These are phyloP conservation scores for Cercospora sp. DNA, from an alignment of 2,329 filamentous ascomycete genomes.

Conservation along the genomic window DNA sequence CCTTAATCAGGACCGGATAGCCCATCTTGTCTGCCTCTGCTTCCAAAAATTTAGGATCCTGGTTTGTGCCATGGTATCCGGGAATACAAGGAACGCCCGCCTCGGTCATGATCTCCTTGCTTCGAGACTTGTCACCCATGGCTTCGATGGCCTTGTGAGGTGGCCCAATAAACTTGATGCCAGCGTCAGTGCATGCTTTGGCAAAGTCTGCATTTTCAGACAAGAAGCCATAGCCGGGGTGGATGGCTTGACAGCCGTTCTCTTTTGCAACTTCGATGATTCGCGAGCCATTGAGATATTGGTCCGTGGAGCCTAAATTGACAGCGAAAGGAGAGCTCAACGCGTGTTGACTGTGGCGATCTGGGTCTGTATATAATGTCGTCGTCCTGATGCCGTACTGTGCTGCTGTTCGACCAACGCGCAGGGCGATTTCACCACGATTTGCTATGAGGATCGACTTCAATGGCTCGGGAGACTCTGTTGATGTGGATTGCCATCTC, in stretches of 20 bases:
- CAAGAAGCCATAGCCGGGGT: constrained; percentile 92
- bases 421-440: constrained; percentile 91
- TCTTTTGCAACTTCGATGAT: constrained; percentile 87
- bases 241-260: constrained; percentile 84
- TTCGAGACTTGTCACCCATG: constrained; percentile 90
- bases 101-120: constrained; percentile 93
- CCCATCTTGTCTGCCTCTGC: constrained; percentile 71
- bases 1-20: constrained; percentile 65
- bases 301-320: constrained; percentile 77
- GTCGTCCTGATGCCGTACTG: constrained; percentile 89
- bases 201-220: constrained; percentile 94
- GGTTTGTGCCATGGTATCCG: constrained; percentile 87
- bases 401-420: constrained; percentile 84
- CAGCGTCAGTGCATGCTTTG: constrained; percentile 81
- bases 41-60: constrained; percentile 64
- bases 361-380: constrained; percentile 91
- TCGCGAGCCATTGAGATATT: constrained; percentile 88
- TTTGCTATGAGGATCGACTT: constrained; percentile 89
- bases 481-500: constrained; percentile 31
- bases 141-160: constrained; percentile 72
- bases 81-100: constrained; percentile 97
- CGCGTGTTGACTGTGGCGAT: constrained; percentile 84
- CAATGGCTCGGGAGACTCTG: constrained; percentile 32
- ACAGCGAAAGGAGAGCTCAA: constrained; percentile 79
- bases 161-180: constrained; percentile 91